phyloP scores from a whole-genome alignment of 228 moss, liverwort and hornwort genomes.

The Sphagnum fallax region DNA sequence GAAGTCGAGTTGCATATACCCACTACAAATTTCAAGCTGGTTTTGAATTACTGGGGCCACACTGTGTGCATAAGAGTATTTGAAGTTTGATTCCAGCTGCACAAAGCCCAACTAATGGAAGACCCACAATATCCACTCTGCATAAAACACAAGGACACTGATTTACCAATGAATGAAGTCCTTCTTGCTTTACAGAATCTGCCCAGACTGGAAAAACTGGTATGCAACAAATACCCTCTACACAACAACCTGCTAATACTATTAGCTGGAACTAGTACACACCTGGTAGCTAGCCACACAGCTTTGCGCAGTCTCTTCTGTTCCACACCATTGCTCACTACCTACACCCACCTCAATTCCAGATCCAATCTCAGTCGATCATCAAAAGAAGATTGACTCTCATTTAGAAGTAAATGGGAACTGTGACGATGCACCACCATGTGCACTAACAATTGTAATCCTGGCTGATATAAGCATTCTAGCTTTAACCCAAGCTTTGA shows the following conservation, averaged over 20 bases:
- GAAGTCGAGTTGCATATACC: no score
- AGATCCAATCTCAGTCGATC: not conserved
- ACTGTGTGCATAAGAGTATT: no score
- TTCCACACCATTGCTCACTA: slow-evolving; percentile 22
- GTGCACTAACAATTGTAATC: not conserved
- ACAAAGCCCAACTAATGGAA: no score
- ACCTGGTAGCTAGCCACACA: slow-evolving; percentile 38
- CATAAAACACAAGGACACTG: not conserved
- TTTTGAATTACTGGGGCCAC: no score
- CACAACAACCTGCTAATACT: not conserved
- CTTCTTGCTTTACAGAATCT: no score
- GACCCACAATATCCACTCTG: not conserved
- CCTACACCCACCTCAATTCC: slow-evolving; percentile 9
- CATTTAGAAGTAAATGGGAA: not conserved
- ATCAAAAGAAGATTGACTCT: not conserved
- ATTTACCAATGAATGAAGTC: not conserved
- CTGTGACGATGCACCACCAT: not conserved
- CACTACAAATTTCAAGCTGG: no score
- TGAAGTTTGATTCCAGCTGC: no score
- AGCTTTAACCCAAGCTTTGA: not conserved
- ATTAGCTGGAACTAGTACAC: slow-evolving; percentile 2
- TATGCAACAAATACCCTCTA: not conserved
- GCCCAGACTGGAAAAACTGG: no score
- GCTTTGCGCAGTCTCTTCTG: slow-evolving; percentile 39
- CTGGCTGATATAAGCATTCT: not conserved